phyloP scores from a whole-genome alignment of 2,329 filamentous ascomycete genomes.

The Mariannaea elegans region DNA sequence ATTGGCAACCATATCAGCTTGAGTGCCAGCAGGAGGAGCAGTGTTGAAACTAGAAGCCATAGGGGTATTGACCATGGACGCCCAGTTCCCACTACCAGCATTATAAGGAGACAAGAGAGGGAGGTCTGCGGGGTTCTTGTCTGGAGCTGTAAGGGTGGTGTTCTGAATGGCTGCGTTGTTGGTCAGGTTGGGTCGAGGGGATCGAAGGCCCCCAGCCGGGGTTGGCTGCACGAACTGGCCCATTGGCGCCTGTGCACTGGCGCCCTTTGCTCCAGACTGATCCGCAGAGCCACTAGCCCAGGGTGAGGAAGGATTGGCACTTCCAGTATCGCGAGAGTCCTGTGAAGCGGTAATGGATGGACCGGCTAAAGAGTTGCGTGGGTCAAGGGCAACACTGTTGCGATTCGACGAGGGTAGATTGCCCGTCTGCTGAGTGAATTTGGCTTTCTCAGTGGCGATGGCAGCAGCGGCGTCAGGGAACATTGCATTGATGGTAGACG shows the following conservation, averaged over 20 bases:
- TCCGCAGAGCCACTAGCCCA: slow-evolving; percentile 73
- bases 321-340: slow-evolving; percentile 43
- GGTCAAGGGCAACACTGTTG: slow-evolving; percentile 84
- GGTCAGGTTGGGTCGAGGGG: slow-evolving; percentile 76
- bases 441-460: slow-evolving; percentile 98
- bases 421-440: slow-evolving; percentile 95
- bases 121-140: slow-evolving; percentile 74
- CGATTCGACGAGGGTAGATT: slow-evolving; percentile 90
- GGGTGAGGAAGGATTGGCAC: slow-evolving; percentile 65
- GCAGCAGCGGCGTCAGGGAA: slow-evolving; percentile 97
- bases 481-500: slow-evolving; percentile 96
- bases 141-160: slow-evolving; percentile 78
- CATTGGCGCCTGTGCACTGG: slow-evolving; percentile 84
- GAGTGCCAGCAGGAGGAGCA: slow-evolving; percentile 62
- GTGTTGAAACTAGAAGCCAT: slow-evolving; percentile 87
- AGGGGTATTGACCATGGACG: slow-evolving; percentile 97
- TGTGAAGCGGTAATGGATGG: slow-evolving; percentile 74
- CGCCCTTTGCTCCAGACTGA: slow-evolving; percentile 72
- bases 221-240: slow-evolving; percentile 92
- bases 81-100: slow-evolving; percentile 90
- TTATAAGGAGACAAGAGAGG: slow-evolving; percentile 87
- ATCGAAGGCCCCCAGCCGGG: slow-evolving; percentile 77
- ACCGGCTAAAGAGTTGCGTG: slow-evolving; percentile 77
- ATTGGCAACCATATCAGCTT: slow-evolving; percentile 98
- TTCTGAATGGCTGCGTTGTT: slow-evolving; percentile 79